phyloP scores from a whole-genome alignment of 352 stramenopile genomes.

The Globisporangium takayamanum region DNA sequence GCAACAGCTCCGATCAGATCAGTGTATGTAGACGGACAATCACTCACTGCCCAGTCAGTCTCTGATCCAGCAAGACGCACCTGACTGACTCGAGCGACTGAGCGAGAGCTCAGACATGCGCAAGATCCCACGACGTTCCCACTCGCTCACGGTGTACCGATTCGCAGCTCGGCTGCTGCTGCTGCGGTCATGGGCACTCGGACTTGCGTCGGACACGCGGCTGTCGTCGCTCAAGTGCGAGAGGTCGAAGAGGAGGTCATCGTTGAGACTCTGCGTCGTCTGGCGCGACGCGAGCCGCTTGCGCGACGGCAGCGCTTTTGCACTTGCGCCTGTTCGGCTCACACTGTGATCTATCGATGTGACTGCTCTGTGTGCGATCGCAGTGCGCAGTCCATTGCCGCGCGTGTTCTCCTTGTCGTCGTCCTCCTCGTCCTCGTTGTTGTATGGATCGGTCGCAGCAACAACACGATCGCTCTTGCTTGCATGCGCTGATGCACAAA shows the following conservation, averaged over 20 bases:
- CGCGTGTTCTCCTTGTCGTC: conserved; percentile 3
- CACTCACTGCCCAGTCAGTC: too few species aligned
- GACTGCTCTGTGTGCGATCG: not conserved
- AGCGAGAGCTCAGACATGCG: conserved; percentile 12
- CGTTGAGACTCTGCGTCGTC: conserved; percentile 4
- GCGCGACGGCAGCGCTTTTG: not conserved
- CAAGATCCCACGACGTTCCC: conserved; percentile 4
- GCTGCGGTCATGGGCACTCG: not conserved
- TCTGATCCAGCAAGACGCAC: not conserved
- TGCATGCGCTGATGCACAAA: too few species aligned
- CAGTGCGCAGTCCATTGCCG: not conserved
- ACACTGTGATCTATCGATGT: too few species aligned
- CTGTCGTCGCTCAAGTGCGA: not conserved
- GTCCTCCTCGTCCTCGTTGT: not conserved
- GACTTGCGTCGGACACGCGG: not conserved
- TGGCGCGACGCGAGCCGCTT: not conserved
- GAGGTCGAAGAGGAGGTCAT: not conserved
- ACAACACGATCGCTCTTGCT: not conserved
- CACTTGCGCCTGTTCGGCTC: not conserved
- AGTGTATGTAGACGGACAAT: too few species aligned
- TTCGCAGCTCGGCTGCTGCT: not conserved
- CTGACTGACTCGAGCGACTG: conserved; percentile 8
- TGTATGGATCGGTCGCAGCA: conserved; percentile 1
- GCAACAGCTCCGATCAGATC: too few species aligned
- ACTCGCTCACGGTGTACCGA: conserved; percentile 4